These are phyloP conservation scores for Seiridium cupressi DNA, from an alignment of 2,329 filamentous ascomycete genomes.

Conservation along the genomic window DNA sequence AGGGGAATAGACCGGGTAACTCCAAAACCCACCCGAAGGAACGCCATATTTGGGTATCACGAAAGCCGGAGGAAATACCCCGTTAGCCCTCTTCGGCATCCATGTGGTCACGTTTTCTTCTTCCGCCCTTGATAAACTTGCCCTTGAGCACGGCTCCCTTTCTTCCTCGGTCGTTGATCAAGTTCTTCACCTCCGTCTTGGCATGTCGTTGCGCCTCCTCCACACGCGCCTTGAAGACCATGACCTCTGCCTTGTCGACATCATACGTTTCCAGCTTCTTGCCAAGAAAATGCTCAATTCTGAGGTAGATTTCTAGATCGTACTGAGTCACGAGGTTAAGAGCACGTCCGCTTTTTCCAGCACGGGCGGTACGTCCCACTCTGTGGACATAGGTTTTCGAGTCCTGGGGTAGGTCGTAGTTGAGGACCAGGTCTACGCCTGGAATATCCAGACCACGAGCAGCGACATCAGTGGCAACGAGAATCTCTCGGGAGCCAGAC, in stretches of 20 bases:
- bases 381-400: slow-evolving; percentile 90
- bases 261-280: slow-evolving; percentile 71
- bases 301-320: slow-evolving; percentile 65
- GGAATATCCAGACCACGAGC: slow-evolving; percentile 91
- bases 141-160: slow-evolving; percentile 47
- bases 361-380: slow-evolving; percentile 83
- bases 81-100: slow-evolving; percentile 69
- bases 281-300: slow-evolving; percentile 80
- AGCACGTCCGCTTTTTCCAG: slow-evolving; percentile 80
- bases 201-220: slow-evolving; percentile 82
- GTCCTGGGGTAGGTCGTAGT: slow-evolving; percentile 80
- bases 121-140: slow-evolving; percentile 40
- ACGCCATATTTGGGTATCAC: background rate
- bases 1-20: background rate
- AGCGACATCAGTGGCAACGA: slow-evolving; percentile 93
- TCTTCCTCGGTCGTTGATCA: slow-evolving; percentile 68
- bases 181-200: slow-evolving; percentile 75
- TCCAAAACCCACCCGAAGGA: background rate
- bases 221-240: slow-evolving; percentile 75
- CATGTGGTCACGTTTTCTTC: slow-evolving; percentile 59
- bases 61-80: background rate
- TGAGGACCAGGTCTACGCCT: slow-evolving; percentile 83
- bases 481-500: slow-evolving; percentile 73
- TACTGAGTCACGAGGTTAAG: slow-evolving; percentile 85
- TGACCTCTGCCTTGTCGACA: slow-evolving; percentile 77